These are phyloP conservation scores for Aspergillus tanneri DNA, from an alignment of 2,329 filamentous ascomycete genomes.

Conservation along the genomic window DNA sequence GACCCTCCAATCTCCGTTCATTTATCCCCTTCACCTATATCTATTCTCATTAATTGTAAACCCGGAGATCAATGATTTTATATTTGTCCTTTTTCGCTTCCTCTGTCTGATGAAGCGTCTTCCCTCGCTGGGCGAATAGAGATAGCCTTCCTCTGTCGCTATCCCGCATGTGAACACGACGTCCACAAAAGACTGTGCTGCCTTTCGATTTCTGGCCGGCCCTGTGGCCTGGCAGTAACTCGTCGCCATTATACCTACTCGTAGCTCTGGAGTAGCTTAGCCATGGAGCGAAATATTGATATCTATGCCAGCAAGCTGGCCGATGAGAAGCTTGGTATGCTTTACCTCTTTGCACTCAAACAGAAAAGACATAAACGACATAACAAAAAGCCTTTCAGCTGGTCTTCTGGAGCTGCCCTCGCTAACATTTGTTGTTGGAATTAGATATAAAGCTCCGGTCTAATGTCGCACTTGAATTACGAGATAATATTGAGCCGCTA, in stretches of 20 bases:
- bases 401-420: background rate
- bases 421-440: constrained; percentile 7
- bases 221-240: constrained; percentile 39
- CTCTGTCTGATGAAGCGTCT: constrained; percentile 29
- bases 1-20: constrained; percentile 15
- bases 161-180: constrained; percentile 32
- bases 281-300: constrained; percentile 50
- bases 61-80: constrained; percentile 33
- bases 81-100: constrained; percentile 22
- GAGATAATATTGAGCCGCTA: constrained; percentile 81
- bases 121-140: constrained; percentile 23
- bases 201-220: constrained; percentile 35
- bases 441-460: constrained; percentile 78
- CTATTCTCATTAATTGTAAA: constrained; percentile 8
- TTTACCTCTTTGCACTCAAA: no score
- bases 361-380: no score
- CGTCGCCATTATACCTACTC: constrained; percentile 17
- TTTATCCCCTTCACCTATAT: constrained; percentile 14
- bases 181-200: constrained; percentile 25
- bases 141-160: constrained; percentile 24
- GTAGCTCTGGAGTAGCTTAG: constrained; percentile 25
- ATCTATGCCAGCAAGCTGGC: constrained; percentile 50
- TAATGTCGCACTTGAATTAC: constrained; percentile 78
- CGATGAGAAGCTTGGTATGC: constrained; percentile 50
- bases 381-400: no score